Evolutionary conservation across 2,329 filamentous ascomycete genomes (phyloP).

Genomic region (Ophiostoma pallidulum): DNA sequence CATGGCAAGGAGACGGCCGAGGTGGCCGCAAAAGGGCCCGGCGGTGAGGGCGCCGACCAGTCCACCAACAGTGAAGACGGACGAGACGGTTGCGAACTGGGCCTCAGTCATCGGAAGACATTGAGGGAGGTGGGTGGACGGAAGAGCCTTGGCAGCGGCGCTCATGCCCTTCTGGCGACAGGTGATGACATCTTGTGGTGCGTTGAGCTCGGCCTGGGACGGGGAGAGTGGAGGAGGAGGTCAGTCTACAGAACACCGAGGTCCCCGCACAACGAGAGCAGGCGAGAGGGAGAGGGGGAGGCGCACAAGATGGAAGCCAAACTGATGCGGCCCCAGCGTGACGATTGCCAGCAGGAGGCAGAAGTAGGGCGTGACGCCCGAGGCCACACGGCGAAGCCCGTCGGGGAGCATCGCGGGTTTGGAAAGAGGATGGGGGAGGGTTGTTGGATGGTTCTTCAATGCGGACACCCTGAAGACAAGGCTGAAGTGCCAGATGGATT

Average conservation of each 20-base stretch:
- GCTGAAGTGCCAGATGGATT: no score
- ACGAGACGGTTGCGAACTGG: slow-evolving; percentile 77
- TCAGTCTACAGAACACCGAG: no score
- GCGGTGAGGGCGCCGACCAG: slow-evolving; percentile 71
- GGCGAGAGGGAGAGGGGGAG: not conserved
- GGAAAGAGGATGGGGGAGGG: no score
- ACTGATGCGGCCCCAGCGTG: slow-evolving; percentile 82
- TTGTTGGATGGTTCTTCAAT: no score
- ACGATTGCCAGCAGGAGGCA: slow-evolving; percentile 65
- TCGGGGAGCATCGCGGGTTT: slow-evolving; percentile 13
- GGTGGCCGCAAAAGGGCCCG: slow-evolving; percentile 67
- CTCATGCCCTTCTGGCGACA: slow-evolving; percentile 52
- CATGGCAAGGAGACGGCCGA: slow-evolving; percentile 69
- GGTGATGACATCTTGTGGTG: slow-evolving; percentile 86
- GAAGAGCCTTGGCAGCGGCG: slow-evolving; percentile 20
- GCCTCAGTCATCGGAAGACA: slow-evolving; percentile 83
- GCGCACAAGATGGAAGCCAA: slow-evolving; percentile 82
- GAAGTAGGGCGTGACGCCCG: slow-evolving; percentile 63
- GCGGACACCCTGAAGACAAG: no score
- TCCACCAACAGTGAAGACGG: slow-evolving; percentile 84
- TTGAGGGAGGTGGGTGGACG: slow-evolving; percentile 44
- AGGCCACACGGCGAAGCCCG: slow-evolving; percentile 30
- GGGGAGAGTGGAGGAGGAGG: no score
- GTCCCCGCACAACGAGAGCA: no score
- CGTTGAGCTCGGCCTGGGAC: slow-evolving; percentile 92